Evolutionary conservation across 352 stramenopile genomes (phyloP), one percentile per base, ranked within the genome.

Genomic region (Stramenopiles sp.): DNA sequence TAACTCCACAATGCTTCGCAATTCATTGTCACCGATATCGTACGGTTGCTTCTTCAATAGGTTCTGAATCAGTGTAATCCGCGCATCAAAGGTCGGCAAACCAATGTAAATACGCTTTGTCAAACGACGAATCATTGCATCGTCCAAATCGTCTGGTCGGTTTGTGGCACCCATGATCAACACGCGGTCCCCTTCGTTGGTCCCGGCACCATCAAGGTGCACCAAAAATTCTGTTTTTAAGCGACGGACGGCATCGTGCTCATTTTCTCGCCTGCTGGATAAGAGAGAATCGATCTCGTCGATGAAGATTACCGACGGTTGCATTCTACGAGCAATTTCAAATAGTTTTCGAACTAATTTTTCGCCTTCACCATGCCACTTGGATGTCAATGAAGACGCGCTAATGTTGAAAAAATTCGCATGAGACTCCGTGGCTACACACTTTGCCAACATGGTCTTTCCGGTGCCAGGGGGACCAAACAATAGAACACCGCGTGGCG

Each of bases 201-300:
- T 97, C 30, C 94, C 92, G 22, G 92, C 92, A 81, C 94, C 95
- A 86, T 99, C 95, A 29, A 99, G 87, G 86, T 98, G 94, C 0
- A 99, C 94, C 0, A 99, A 87, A 86, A 98, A 99, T 85, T 99
- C 96, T 0, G 95, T 99, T 85, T 99, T 99, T 84, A 99, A 97
- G 29, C 95, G 87, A 30, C 95, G 85, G 86, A 91, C 97, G 0
- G 94, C 95, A 88, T 99, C 95, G 83, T 99, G 98, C 83, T 99
- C 95, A 84, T 98, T 93, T 0, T 91, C 92, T 86, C 92, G 98
- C 83, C 97, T 87, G 86, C 98, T 91, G 0, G 92, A 98, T 32
- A 99, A 87, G 27, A 99, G 87, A 0, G 95, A 98, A 87, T 99
- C 97, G 82, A 99, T 97, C 87, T 99, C 96, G 85, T 99, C 96